These are phyloP conservation scores for Mallotus nudiflorus DNA, from an alignment of 345 rosid species.

Conservation along the genomic window DNA sequence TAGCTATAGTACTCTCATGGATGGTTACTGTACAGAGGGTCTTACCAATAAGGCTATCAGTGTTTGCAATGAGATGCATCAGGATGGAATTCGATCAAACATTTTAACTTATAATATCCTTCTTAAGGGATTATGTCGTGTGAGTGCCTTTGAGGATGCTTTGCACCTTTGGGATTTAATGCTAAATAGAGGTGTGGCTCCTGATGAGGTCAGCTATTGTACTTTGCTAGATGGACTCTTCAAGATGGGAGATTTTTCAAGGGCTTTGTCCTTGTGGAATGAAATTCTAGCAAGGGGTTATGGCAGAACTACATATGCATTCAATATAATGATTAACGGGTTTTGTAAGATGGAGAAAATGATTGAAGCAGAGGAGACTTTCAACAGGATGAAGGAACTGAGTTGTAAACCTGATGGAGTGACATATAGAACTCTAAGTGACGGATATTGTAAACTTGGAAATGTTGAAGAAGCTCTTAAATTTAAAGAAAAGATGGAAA, in stretches of 20 bases:
- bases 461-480: conserved; percentile 59
- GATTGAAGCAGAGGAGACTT: conserved; percentile 64
- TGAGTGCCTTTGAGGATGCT: conserved; percentile 57
- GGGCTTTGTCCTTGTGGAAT: conserved; percentile 65
- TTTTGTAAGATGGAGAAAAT: conserved; percentile 67
- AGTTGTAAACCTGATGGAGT: conserved; percentile 65
- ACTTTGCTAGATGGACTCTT: conserved; percentile 67
- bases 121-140: conserved; percentile 66
- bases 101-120: conserved; percentile 70
- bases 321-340: conserved; percentile 77
- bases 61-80: conserved; percentile 57
- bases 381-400: conserved; percentile 50
- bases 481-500: conserved; percentile 53
- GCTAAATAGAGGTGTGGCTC: conserved; percentile 51
- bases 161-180: conserved; percentile 62
- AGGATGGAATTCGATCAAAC: conserved; percentile 47
- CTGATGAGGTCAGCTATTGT: conserved; percentile 59
- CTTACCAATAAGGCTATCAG: conserved; percentile 52
- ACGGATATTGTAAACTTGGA: conserved; percentile 77
- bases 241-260: conserved; percentile 64
- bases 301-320: conserved; percentile 46
- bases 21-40: conserved; percentile 70
- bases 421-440: conserved; percentile 65
- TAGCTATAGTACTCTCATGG: conserved; percentile 70
- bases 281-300: conserved; percentile 64